Conservation (phyloP, 2,329 filamentous ascomycete species). For the Triangularia setosa region DNA sequence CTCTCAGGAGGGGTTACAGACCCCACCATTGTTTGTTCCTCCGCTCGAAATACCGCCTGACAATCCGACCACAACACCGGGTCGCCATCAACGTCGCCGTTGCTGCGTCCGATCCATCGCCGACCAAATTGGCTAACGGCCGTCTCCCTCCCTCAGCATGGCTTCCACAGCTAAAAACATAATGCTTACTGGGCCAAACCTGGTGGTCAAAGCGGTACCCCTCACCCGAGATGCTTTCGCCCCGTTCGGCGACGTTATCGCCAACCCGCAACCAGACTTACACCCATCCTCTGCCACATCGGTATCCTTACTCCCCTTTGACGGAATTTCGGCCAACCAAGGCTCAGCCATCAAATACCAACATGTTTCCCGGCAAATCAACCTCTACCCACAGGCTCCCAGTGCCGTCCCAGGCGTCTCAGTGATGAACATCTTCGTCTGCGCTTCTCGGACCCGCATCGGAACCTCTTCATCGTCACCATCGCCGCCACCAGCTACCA, state of each 20-base stretch:
- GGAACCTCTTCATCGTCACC: conserved; percentile 5
- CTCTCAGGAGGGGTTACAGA: background rate
- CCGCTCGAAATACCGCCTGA: background rate
- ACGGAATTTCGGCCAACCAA: conserved; percentile 70
- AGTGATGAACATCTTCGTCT: conserved; percentile 86
- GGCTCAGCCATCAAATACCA: conserved; percentile 84
- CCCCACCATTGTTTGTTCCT: background rate
- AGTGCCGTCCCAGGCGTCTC: conserved; percentile 54
- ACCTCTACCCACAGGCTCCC: conserved; percentile 66
- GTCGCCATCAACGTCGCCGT: background rate
- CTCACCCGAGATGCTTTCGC: conserved; percentile 68
- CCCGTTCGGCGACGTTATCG: conserved; percentile 77
- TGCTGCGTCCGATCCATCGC: background rate
- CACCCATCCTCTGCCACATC: conserved; percentile 38
- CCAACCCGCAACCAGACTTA: conserved; percentile 62
- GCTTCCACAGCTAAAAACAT: conserved; percentile 36
- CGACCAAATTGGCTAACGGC: background rate
- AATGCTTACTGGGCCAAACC: conserved; percentile 36
- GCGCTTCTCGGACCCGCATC: conserved; percentile 58
- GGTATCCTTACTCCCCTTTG: conserved; percentile 35
- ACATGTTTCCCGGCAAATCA: conserved; percentile 67
- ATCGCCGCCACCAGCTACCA: background rate
- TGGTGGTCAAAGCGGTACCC: conserved; percentile 55
- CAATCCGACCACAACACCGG: background rate
- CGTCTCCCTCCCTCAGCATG: background rate